phyloP scores from a whole-genome alignment of 768 basidiomycete genomes.

The Leccinellum rugosiceps region DNA sequence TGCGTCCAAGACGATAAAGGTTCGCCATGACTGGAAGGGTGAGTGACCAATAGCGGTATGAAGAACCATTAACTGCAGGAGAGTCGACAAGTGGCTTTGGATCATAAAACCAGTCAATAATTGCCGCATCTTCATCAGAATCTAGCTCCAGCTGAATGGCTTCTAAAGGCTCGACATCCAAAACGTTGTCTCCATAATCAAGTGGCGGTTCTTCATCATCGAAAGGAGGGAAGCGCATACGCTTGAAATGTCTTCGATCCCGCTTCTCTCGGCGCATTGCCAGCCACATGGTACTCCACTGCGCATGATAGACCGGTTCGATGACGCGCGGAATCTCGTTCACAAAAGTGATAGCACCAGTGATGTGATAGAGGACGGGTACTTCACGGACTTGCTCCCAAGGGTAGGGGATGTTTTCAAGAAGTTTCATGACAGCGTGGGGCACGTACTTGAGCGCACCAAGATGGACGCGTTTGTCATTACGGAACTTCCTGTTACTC shows the following conservation, averaged over 20 bases:
- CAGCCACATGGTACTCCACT: constrained; percentile 99
- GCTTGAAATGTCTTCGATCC: constrained; percentile 98
- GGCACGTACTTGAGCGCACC: constrained; percentile 98
- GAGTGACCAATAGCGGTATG: constrained; percentile 91
- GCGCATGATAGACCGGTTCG: constrained; percentile 97
- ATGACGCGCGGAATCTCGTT: constrained; percentile 97
- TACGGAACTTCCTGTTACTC: constrained; percentile 98
- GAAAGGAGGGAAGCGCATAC: constrained; percentile 99
- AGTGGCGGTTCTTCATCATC: constrained; percentile 99
- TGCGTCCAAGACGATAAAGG: constrained; percentile 91
- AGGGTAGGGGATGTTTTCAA: constrained; percentile 97
- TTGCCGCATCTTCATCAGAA: constrained; percentile 84
- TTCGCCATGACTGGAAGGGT: constrained; percentile 96
- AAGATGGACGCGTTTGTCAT: constrained; percentile 98
- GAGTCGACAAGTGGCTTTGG: constrained; percentile 91
- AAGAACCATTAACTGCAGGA: constrained; percentile 85
- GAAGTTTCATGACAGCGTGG: constrained; percentile 97
- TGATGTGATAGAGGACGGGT: constrained; percentile 97
- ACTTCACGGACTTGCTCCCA: constrained; percentile 99
- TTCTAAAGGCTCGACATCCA: constrained; percentile 97
- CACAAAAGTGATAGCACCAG: constrained; percentile 98
- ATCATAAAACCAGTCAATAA: constrained; percentile 98
- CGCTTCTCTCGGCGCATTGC: constrained; percentile 99
- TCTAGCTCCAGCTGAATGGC: constrained; percentile 97
- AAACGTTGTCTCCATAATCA: constrained; percentile 98